Conservation (phyloP, 345 rosid genomes). For the Psidium guajava region DNA sequence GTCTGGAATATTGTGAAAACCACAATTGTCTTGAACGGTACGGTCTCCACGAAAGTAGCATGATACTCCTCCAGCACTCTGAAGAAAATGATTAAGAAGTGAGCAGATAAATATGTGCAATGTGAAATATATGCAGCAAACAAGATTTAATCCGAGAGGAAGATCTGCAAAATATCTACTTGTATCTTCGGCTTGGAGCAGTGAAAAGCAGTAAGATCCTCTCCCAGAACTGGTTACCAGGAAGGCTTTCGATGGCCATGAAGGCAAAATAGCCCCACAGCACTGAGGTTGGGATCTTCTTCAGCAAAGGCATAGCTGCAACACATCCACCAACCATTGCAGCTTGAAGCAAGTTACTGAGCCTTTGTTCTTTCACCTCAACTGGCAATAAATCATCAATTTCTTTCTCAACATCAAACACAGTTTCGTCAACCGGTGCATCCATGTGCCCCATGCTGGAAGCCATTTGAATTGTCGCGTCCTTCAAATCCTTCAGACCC, state of each 20-base stretch:
- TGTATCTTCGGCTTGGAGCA: conserved; percentile 88
- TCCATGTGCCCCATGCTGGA: conserved; percentile 2
- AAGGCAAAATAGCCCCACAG: conserved; percentile 95
- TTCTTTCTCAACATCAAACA: conserved; percentile 76
- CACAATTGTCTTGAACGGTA: conserved; percentile 74
- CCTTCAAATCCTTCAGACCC: conserved; percentile 13
- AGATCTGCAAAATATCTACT: conserved; percentile 29
- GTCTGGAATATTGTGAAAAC: conserved; percentile 74
- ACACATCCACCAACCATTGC: conserved; percentile 70
- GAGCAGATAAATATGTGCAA: background rate
- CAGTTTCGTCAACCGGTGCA: conserved; percentile 38
- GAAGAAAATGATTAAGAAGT: background rate
- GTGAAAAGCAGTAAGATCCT: conserved; percentile 75
- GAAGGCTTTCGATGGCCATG: conserved; percentile 92
- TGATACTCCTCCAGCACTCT: conserved; percentile 78
- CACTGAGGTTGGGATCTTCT: conserved; percentile 81
- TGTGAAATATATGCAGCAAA: background rate
- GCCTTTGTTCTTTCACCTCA: conserved; percentile 87
- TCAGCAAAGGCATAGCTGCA: conserved; percentile 82
- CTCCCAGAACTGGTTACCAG: conserved; percentile 97
- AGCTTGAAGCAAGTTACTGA: conserved; percentile 92
- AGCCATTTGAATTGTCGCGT: conserved; percentile 3
- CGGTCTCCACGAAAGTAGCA: conserved; percentile 75
- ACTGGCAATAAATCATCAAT: conserved; percentile 80
- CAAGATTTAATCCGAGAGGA: background rate